Evolutionary conservation across 257 asterid genomes (phyloP).

Genomic region (Solanum medicagineum): DNA sequence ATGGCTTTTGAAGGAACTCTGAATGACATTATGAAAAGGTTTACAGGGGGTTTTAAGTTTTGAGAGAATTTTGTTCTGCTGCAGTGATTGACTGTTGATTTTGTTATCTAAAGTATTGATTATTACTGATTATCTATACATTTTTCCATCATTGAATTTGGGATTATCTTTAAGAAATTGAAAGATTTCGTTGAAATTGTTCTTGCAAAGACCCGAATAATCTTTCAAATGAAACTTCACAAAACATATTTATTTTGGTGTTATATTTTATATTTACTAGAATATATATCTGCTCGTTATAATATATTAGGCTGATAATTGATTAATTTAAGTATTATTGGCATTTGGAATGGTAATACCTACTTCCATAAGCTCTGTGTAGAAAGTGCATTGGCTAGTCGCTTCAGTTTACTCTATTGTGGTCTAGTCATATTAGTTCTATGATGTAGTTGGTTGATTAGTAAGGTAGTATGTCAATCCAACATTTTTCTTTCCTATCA

Average conservation of each 20-base stretch:
- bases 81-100: too few relatives aligned
- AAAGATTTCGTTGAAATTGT: too few relatives aligned
- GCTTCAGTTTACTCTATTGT: background rate
- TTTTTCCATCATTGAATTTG: background rate
- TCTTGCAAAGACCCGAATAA: background rate
- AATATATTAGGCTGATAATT: background rate
- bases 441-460: too few relatives aligned
- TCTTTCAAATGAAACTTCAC: background rate
- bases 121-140: too few relatives aligned
- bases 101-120: too few relatives aligned
- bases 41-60: conserved; percentile 47
- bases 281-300: background rate
- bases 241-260: background rate
- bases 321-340: background rate
- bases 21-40: conserved; percentile 87
- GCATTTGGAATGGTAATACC: too few relatives aligned
- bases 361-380: too few relatives aligned
- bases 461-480: too few relatives aligned
- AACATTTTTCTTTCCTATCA: too few relatives aligned
- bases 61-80: background rate
- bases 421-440: background rate
- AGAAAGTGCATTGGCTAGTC: background rate
- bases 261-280: background rate
- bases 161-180: too few relatives aligned
- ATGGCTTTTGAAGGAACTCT: conserved; percentile 64